Conservation (phyloP, 306 rosid genomes). For the Cucumis hystrix region DNA sequence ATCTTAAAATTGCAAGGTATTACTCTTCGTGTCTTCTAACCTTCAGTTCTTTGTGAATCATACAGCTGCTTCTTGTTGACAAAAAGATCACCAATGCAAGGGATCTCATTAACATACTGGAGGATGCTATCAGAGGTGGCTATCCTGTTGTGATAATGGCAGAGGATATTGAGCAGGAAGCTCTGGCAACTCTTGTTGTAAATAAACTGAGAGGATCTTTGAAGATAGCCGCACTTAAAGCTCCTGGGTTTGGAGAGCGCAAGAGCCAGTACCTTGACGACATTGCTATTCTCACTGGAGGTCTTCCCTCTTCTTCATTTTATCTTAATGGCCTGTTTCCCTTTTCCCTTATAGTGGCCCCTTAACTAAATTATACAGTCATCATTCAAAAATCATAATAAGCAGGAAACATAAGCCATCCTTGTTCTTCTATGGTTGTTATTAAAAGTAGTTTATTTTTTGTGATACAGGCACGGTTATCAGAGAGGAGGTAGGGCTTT, state of each 20-base stretch:
- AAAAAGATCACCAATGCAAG: conserved; percentile 89
- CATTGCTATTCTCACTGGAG: conserved; percentile 92
- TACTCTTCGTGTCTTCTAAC: not conserved
- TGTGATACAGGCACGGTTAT: conserved; percentile 64
- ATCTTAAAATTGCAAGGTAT: conserved; percentile 68
- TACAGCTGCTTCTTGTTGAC: conserved; percentile 94
- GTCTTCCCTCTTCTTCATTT: conserved; percentile 14
- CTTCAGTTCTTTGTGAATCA: not conserved
- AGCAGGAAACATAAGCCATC: not conserved
- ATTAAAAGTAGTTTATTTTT: not conserved
- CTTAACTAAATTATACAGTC: not conserved
- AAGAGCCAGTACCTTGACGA: conserved; percentile 99
- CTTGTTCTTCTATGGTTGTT: not conserved
- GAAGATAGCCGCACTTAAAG: conserved; percentile 96
- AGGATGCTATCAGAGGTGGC: conserved; percentile 91
- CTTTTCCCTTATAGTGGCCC: not conserved
- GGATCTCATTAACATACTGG: conserved; percentile 77
- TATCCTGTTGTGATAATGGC: conserved; percentile 74
- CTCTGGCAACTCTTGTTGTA: conserved; percentile 92
- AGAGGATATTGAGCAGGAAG: conserved; percentile 97
- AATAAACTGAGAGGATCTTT: conserved; percentile 93
- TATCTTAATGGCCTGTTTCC: not conserved
- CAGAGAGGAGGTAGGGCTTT: conserved; percentile 93
- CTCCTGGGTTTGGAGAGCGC: conserved; percentile 99
- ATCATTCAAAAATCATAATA: not conserved